These are phyloP conservation scores for Rhynchosporium agropyri DNA, from an alignment of 2,329 filamentous ascomycete genomes.

Conservation along the genomic window DNA sequence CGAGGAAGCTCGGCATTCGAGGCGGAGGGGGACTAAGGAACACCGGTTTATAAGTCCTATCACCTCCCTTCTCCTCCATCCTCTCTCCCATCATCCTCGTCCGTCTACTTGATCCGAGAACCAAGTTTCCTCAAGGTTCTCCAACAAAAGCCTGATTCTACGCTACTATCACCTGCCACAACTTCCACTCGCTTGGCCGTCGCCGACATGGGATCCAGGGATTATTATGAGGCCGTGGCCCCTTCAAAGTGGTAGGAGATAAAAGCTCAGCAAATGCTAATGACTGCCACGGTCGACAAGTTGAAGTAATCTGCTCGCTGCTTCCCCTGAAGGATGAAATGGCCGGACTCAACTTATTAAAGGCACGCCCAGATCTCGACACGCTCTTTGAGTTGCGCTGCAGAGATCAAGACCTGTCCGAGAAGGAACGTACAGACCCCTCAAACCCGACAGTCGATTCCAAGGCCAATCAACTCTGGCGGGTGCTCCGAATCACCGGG, in stretches of 20 bases:
- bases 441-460: background rate
- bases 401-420: background rate
- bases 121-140: background rate
- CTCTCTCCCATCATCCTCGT: constrained; percentile 2
- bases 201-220: background rate
- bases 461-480: background rate
- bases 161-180: background rate
- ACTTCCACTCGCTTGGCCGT: background rate
- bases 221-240: background rate
- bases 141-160: background rate
- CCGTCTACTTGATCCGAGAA: constrained; percentile 2
- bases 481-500: background rate
- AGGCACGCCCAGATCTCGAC: background rate
- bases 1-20: background rate
- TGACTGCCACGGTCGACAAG: background rate
- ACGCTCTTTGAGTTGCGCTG: background rate
- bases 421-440: background rate
- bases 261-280: background rate
- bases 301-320: background rate
- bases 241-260: background rate
- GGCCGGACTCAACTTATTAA: background rate
- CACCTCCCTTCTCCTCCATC: background rate
- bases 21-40: background rate
- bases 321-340: background rate
- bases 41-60: background rate